Percentiles rank a stretch among this genome's conserved stretches.
Conservation (phyloP, 345 rosid genomes). For the Dipteronia sinensis region DNA sequence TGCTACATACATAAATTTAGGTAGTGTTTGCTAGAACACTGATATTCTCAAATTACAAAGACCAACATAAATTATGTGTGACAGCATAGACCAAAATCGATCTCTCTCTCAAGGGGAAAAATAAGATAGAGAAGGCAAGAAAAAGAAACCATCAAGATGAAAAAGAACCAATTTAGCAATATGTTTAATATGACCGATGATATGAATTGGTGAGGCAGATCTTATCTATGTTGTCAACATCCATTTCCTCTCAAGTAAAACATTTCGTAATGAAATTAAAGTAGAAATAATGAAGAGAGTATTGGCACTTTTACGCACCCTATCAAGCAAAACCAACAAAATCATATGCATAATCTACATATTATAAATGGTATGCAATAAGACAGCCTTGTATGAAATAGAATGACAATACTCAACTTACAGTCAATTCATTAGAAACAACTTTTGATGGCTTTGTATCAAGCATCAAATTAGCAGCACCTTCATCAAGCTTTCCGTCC, state of each 20-base stretch:
- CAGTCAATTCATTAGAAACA: slow-evolving; percentile 84
- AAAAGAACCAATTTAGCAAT: background rate
- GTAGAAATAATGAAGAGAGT: background rate
- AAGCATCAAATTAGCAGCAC: slow-evolving; percentile 80
- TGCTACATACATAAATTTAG: background rate
- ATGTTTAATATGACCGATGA: background rate
- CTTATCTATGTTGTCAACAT: background rate
- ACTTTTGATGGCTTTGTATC: slow-evolving; percentile 98
- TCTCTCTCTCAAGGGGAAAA: background rate
- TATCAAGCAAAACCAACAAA: slow-evolving; percentile 10
- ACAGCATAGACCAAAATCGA: background rate
- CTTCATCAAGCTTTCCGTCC: slow-evolving; percentile 92
- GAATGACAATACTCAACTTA: slow-evolving; percentile 47
- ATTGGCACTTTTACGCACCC: slow-evolving; percentile 1
- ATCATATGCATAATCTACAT: background rate
- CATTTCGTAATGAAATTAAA: background rate
- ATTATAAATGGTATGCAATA: background rate
- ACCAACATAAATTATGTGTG: background rate
- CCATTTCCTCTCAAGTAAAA: background rate
- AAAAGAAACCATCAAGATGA: background rate
- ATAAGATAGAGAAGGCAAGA: background rate
- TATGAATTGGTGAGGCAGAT: background rate
- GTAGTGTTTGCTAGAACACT: background rate
- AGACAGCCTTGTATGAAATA: slow-evolving; percentile 5
- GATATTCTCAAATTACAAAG: slow-evolving; percentile 3